Conservation (phyloP, 129 eudicot genomes). For the Oenanthe sinensis region DNA sequence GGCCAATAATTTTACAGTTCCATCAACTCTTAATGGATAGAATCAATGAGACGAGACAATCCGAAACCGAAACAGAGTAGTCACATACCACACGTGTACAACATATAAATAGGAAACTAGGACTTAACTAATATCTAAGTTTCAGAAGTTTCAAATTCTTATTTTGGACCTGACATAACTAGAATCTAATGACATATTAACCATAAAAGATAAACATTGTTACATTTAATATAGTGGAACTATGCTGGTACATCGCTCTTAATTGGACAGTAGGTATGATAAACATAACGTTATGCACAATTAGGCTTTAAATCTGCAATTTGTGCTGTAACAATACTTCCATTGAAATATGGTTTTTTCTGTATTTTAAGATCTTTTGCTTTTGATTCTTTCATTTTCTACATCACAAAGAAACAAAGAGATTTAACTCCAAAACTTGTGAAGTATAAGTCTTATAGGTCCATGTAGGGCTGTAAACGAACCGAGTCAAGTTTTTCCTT, state of each 20-base stretch:
- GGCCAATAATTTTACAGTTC: constrained; percentile 12
- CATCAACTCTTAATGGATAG: not conserved
- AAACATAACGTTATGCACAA: not conserved
- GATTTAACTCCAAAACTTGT: not conserved
- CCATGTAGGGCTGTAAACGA: not conserved
- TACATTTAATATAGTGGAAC: not conserved
- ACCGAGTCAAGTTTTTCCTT: too few relatives aligned
- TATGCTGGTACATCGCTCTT: not conserved
- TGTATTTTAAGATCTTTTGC: too few relatives aligned
- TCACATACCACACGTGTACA: not conserved
- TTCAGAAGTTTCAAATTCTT: not conserved
- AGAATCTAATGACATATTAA: not conserved
- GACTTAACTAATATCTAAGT: not conserved
- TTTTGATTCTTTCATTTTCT: not conserved
- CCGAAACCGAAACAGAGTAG: not conserved
- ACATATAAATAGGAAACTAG: not conserved
- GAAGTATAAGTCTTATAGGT: not conserved
- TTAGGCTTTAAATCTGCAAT: not conserved
- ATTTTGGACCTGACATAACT: not conserved
- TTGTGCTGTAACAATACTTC: too few relatives aligned
- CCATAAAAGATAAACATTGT: not conserved
- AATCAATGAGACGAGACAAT: not conserved
- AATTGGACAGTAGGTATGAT: not conserved
- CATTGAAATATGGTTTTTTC: not conserved
- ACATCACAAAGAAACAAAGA: not conserved